phyloP scores from a whole-genome alignment of 2,329 filamentous ascomycete genomes.

The Westerdykella ornata region DNA sequence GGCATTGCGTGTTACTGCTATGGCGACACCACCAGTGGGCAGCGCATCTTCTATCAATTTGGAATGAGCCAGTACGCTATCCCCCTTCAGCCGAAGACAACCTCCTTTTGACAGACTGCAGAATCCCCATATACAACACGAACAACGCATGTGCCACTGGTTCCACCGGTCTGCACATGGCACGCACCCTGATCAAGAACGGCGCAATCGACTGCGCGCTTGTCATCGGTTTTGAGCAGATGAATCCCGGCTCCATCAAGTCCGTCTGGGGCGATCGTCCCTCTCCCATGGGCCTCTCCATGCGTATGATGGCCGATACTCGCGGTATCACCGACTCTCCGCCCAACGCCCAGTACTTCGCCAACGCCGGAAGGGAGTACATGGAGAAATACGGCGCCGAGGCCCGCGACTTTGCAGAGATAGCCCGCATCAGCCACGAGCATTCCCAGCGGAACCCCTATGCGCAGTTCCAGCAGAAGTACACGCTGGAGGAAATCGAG shows the following conservation, averaged over 20 bases:
- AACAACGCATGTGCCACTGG: slow-evolving; percentile 98
- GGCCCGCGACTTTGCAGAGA: slow-evolving; percentile 83
- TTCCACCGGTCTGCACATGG: slow-evolving; percentile 79
- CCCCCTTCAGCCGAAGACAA: background rate
- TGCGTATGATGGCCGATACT: slow-evolving; percentile 74
- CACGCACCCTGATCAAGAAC: slow-evolving; percentile 65
- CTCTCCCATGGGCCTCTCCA: slow-evolving; percentile 66
- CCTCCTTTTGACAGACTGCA: slow-evolving; percentile 26
- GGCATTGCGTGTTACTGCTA: slow-evolving; percentile 95
- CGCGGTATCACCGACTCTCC: slow-evolving; percentile 72
- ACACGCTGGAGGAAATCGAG: slow-evolving; percentile 75
- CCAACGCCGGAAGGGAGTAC: slow-evolving; percentile 87
- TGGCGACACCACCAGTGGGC: slow-evolving; percentile 87
- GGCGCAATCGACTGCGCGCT: slow-evolving; percentile 80
- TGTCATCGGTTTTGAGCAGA: slow-evolving; percentile 95
- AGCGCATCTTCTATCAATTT: slow-evolving; percentile 96
- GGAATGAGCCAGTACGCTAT: slow-evolving; percentile 63
- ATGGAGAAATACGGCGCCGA: slow-evolving; percentile 89
- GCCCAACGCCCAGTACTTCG: slow-evolving; percentile 85
- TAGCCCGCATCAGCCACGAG: slow-evolving; percentile 81
- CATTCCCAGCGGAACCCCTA: slow-evolving; percentile 89
- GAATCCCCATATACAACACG: slow-evolving; percentile 90
- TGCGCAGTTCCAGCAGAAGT: slow-evolving; percentile 87
- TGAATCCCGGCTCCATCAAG: slow-evolving; percentile 81
- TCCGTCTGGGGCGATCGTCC: slow-evolving; percentile 73